Percentiles rank a stretch among this genome's conserved stretches.
Evolutionary conservation across 306 rosid genomes (phyloP).

Genomic region (Cucurbita ficifolia): DNA sequence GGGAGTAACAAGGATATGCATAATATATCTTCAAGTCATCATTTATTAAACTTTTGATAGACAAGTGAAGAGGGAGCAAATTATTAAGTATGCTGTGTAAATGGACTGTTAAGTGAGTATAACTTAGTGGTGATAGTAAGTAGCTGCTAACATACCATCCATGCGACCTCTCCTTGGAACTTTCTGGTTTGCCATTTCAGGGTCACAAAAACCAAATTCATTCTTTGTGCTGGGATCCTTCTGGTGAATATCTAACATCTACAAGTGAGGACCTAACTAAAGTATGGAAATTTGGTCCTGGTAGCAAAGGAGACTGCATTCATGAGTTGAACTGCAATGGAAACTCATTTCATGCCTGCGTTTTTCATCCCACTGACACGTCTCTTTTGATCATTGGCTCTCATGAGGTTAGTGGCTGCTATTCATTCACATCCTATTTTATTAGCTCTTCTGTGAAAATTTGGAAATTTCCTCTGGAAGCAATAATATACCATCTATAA

Average conservation of each 20-base stretch:
- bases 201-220: constrained; percentile 48
- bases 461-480: background rate
- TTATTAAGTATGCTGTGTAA: background rate
- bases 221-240: constrained; percentile 57
- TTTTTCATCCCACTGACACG: constrained; percentile 53
- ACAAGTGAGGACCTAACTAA: constrained; percentile 47
- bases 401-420: constrained; percentile 31
- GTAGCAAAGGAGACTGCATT: constrained; percentile 31
- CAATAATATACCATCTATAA: background rate
- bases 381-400: constrained; percentile 41
- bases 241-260: constrained; percentile 63
- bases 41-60: background rate
- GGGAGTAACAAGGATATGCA: background rate
- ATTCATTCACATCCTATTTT: background rate
- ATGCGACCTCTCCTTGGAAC: background rate
- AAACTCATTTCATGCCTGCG: constrained; percentile 37
- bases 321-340: constrained; percentile 28
- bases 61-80: background rate
- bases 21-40: background rate
- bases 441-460: background rate
- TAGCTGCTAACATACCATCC: background rate
- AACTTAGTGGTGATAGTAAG: background rate
- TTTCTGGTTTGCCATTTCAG: constrained; percentile 18
- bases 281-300: constrained; percentile 47
- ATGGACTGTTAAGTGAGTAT: background rate